Evolutionary conservation across 345 rosid genomes (phyloP).

Genomic region (Pistacia integerrima): DNA sequence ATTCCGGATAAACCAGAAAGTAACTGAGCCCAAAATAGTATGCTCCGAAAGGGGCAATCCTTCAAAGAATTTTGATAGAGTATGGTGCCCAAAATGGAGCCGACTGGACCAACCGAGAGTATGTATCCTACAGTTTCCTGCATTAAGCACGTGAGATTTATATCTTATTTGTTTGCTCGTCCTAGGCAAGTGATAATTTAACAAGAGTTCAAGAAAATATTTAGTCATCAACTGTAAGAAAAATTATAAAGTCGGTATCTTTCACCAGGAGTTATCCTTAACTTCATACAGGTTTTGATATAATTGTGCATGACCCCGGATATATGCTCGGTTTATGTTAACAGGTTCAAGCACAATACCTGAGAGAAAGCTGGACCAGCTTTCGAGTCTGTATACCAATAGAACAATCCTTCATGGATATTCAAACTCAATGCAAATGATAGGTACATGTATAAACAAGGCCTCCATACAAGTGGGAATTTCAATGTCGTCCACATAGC

Average conservation of each 20-base stretch:
- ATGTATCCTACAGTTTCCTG: conserved; percentile 90
- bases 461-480: conserved; percentile 79
- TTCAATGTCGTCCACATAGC: conserved; percentile 87
- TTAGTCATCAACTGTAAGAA: no score
- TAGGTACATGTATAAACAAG: conserved; percentile 82
- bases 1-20: conserved; percentile 77
- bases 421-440: conserved; percentile 73
- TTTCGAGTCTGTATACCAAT: conserved; percentile 81
- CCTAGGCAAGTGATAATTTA: not conserved
- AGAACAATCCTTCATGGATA: conserved; percentile 86
- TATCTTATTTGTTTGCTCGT: not conserved
- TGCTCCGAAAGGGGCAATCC: conserved; percentile 67
- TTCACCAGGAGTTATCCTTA: no score
- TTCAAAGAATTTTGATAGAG: conserved; percentile 71
- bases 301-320: no score
- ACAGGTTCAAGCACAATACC: conserved; percentile 36
- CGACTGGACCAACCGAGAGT: conserved; percentile 77
- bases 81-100: conserved; percentile 78
- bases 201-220: not conserved
- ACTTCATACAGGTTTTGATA: not conserved
- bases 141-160: conserved; percentile 13
- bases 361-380: conserved; percentile 87
- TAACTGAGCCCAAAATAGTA: conserved; percentile 85
- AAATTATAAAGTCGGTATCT: no score
- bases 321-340: not conserved